Evolutionary conservation across 805 yeast species (phyloP).

Genomic region (Ogataea sp.): DNA sequence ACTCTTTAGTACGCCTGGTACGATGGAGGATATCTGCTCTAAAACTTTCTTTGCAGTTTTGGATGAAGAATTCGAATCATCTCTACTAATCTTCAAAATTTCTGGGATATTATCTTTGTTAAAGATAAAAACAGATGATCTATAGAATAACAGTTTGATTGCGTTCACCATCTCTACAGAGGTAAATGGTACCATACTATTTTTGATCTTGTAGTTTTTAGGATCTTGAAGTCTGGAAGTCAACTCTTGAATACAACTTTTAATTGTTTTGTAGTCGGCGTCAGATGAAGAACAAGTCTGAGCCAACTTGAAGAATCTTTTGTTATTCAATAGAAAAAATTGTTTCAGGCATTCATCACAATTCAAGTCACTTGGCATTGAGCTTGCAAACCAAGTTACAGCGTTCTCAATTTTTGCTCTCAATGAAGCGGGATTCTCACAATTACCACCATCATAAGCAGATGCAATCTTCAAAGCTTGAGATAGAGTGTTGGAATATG

Average conservation of each 20-base stretch:
- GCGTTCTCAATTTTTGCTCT: constrained; percentile 41
- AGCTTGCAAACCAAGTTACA: constrained; percentile 50
- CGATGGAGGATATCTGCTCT: constrained; percentile 46
- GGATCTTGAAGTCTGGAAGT: constrained; percentile 45
- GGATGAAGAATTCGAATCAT: constrained; percentile 21
- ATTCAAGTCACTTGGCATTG: constrained; percentile 42
- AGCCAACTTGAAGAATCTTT: constrained; percentile 50
- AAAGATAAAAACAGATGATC: constrained; percentile 53
- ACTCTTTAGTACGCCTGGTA: constrained; percentile 58
- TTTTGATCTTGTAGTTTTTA: constrained; percentile 32
- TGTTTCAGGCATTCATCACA: constrained; percentile 43
- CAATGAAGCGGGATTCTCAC: constrained; percentile 5
- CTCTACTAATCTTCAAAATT: constrained; percentile 39
- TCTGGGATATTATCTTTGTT: constrained; percentile 58
- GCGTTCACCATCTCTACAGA: constrained; percentile 39
- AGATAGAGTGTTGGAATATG: constrained; percentile 41
- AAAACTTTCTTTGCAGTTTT: constrained; percentile 43
- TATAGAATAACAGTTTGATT: constrained; percentile 49
- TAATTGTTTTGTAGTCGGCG: constrained; percentile 51
- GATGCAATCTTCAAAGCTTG: constrained; percentile 45
- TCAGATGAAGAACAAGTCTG: constrained; percentile 46
- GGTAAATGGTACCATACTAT: not conserved
- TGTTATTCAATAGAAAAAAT: constrained; percentile 47
- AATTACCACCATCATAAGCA: constrained; percentile 26
- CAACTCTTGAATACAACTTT: constrained; percentile 57